These are phyloP conservation scores for Candida maltosa DNA, from an alignment of 805 yeast genomes.

Conservation along the genomic window DNA sequence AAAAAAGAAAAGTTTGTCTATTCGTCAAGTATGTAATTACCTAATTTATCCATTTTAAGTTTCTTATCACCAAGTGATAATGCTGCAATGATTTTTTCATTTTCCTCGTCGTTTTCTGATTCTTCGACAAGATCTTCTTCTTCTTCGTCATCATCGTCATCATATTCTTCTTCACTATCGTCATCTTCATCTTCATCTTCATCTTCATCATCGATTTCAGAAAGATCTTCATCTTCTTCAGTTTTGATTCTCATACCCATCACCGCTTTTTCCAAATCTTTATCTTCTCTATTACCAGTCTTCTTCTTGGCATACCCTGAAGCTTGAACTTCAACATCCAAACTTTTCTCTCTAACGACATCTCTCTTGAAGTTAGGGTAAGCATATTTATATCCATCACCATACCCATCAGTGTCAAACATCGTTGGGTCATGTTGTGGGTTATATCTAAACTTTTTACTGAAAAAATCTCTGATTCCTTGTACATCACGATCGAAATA, in stretches of 20 bases:
- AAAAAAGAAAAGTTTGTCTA: constrained; percentile 5
- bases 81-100: constrained; percentile 66
- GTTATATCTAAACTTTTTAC: constrained; percentile 67
- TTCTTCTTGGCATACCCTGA: constrained; percentile 65
- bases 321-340: constrained; percentile 88
- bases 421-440: constrained; percentile 67
- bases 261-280: constrained; percentile 76
- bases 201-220: constrained; percentile 17
- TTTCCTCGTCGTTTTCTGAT: constrained; percentile 29
- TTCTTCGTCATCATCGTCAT: constrained; percentile 46
- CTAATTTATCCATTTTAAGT: constrained; percentile 78
- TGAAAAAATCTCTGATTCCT: constrained; percentile 82
- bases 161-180: constrained; percentile 28
- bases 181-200: constrained; percentile 28
- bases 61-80: constrained; percentile 58
- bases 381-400: constrained; percentile 72
- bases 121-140: constrained; percentile 31
- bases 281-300: constrained; percentile 37
- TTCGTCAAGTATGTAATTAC: constrained; percentile 70
- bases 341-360: constrained; percentile 58
- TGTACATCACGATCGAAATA: constrained; percentile 92
- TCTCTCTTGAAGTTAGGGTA: constrained; percentile 82
- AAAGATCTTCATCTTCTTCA: constrained; percentile 20
- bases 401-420: constrained; percentile 77
- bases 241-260: constrained; percentile 54